phyloP scores from a whole-genome alignment of 495 filamentous ascomycete genomes.

The Daldinia vernicosa region DNA sequence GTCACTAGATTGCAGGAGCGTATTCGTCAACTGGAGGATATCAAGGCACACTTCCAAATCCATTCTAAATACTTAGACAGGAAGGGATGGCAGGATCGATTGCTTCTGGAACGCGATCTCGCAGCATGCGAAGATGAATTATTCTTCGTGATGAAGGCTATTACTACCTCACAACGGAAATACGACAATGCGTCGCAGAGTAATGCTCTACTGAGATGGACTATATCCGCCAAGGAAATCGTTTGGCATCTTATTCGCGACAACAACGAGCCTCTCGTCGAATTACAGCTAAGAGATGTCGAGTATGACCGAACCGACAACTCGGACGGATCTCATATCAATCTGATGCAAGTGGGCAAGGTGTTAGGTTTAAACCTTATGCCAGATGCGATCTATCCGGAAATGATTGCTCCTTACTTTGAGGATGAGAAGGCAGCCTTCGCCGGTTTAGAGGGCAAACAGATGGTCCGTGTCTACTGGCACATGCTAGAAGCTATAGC shows the following conservation, averaged over 20 bases:
- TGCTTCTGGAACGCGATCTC: conserved; percentile 87
- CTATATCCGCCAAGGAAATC: conserved; percentile 88
- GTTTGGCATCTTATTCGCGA: conserved; percentile 96
- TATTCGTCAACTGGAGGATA: conserved; percentile 93
- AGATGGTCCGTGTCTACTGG: conserved; percentile 94
- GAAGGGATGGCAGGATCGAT: conserved; percentile 88
- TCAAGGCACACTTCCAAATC: conserved; percentile 95
- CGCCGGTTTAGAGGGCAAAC: conserved; percentile 61
- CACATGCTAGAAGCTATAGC: conserved; percentile 98
- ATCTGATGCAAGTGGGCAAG: conserved; percentile 83
- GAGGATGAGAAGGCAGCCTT: conserved; percentile 65
- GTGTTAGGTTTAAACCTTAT: conserved; percentile 88
- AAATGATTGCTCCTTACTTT: conserved; percentile 90
- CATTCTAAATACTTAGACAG: conserved; percentile 88
- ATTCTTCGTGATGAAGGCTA: conserved; percentile 99
- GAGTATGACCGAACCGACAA: conserved; percentile 95
- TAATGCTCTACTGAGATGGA: conserved; percentile 85
- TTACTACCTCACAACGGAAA: conserved; percentile 92
- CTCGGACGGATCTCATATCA: conserved; percentile 94
- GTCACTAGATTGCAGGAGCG: conserved; percentile 89
- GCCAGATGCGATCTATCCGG: conserved; percentile 89
- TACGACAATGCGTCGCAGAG: conserved; percentile 74
- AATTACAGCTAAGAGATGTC: conserved; percentile 89
- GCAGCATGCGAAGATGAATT: conserved; percentile 92
- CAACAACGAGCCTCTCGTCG: conserved; percentile 85